Base-by-base conservation (phyloP, 345 rosid species). In the Boechera stricta region DNA sequence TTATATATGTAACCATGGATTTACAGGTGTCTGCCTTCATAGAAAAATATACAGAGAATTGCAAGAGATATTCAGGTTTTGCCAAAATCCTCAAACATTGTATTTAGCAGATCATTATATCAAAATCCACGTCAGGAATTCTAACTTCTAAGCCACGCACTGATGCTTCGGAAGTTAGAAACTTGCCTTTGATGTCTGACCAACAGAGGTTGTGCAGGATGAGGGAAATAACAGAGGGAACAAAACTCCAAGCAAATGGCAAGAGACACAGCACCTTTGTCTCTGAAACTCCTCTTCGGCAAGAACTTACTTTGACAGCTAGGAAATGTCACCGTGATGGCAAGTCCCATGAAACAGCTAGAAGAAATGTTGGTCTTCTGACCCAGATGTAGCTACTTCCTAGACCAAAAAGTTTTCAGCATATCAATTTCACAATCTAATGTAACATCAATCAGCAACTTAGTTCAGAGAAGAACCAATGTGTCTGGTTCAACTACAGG, bases 291-390 rank as follows among this genome's bases (percentile, higher is more conserved):
- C 73, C 44, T 80, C 69, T 64, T 79, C 26, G 54, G 60, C 18
- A 68, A 64, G 61, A 79, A 53, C 47, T 73, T 62, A 21, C 59
- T 74, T 35, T 79, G 75, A 76, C 72, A 61, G 31, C 51, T 79
- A 12, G 84, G 82, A 15, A 69, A 56, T 59, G 77, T 48, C 71
- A 65, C 64, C 10, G 80, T 36, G 52, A 82, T 71, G 42, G 85
- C 84, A 84, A 87, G 83, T 67, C 54, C 82, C 83, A 61, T 54
- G 77, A 49, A 61, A 72, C 67, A 72, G 78, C 73, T 84, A 76
- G 74, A 75, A 33, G 16, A 65, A 44, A 29, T 42, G 24, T 32
- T 59, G 78, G 71, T 73, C 82, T 61, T 29, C 60, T 54, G 74
- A 79, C 69, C 58, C 66, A 68, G 31, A 68, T 16, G 78, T 6